A percentile compares a stretch with the other conserved stretches of the same genome.
phyloP scores from a whole-genome alignment of 2,329 filamentous ascomycete species.

The Kalaharituber pfeilii region DNA sequence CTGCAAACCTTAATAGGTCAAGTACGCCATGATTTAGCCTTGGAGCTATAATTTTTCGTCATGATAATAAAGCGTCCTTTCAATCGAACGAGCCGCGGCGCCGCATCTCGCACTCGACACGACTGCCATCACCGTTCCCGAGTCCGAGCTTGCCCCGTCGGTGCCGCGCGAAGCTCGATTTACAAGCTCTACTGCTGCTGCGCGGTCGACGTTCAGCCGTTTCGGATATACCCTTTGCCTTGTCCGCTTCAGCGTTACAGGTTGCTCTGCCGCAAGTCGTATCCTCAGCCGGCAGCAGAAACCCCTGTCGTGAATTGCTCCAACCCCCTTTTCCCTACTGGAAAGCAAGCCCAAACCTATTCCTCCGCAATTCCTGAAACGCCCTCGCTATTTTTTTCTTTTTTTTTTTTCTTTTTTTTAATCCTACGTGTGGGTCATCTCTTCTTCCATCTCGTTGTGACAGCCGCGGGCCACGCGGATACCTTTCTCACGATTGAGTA shows the following conservation, averaged over 20 bases:
- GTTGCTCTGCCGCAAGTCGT: not conserved
- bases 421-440: not conserved
- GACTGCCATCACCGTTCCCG: too few relatives aligned
- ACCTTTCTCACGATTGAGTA: not conserved
- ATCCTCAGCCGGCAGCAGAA: not conserved
- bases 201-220: not conserved
- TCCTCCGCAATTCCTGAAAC: conserved; percentile 1
- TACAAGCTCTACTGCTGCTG: not conserved
- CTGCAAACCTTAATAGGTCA: too few relatives aligned
- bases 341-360: not conserved
- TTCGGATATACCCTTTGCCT: not conserved
- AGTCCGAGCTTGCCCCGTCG: too few relatives aligned
- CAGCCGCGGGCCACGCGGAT: not conserved
- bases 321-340: not conserved
- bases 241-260: not conserved
- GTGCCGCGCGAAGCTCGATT: not conserved
- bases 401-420: too few relatives aligned
- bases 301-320: not conserved
- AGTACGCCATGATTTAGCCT: too few relatives aligned
- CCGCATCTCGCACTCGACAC: too few relatives aligned
- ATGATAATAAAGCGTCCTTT: too few relatives aligned
- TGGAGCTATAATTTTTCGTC: too few relatives aligned
- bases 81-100: too few relatives aligned
- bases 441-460: conserved; percentile 1
- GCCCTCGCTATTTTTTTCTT: not conserved